A percentile compares a stretch with the other conserved stretches of the same genome.
Conservation (phyloP, 2,329 filamentous ascomycete genomes). For the Neoscytalidium dimidiatum region DNA sequence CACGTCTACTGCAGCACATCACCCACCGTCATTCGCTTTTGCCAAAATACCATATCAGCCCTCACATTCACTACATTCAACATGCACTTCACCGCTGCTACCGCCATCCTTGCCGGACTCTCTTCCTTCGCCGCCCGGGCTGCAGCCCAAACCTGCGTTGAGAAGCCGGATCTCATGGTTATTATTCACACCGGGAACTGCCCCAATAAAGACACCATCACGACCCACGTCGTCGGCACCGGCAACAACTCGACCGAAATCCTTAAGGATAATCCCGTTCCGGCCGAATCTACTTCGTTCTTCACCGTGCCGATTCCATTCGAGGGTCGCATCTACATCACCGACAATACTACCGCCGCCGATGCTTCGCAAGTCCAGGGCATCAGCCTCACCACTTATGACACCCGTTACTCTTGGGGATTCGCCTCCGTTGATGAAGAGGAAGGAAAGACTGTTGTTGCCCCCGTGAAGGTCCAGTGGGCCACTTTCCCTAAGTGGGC, state of each 20-base stretch:
- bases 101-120: not conserved
- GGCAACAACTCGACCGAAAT: not conserved
- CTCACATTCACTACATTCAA: too few species aligned
- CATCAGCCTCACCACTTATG: not conserved
- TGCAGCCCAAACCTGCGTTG: not conserved
- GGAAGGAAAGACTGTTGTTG: not conserved
- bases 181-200: not conserved
- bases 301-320: not conserved
- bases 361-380: not conserved
- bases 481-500: not conserved
- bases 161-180: conserved; percentile 4
- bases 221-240: not conserved
- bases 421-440: not conserved
- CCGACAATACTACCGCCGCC: not conserved
- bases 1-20: not conserved
- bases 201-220: not conserved
- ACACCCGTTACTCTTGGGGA: not conserved
- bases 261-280: not conserved
- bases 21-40: not conserved
- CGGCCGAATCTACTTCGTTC: not conserved
- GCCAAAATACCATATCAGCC: too few species aligned
- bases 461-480: not conserved
- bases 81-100: not conserved
- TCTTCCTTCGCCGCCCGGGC: not conserved
- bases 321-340: not conserved